These are phyloP conservation scores for Dendrobium huoshanense DNA, from an alignment of 106 monocot species.

Conservation along the genomic window DNA sequence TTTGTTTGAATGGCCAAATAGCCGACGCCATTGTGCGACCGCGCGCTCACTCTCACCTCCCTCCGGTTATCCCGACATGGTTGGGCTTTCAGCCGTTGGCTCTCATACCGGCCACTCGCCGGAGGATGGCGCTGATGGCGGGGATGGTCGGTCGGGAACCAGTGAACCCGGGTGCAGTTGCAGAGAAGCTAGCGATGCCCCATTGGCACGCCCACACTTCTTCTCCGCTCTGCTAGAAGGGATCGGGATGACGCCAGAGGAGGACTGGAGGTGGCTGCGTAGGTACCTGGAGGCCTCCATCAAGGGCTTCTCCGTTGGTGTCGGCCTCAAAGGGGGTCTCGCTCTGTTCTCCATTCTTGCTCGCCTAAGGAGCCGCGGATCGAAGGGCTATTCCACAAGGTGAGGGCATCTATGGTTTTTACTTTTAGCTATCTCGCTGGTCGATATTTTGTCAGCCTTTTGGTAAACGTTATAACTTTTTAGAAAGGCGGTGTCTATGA, in stretches of 20 bases:
- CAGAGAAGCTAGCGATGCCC: background rate
- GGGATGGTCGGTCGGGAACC: background rate
- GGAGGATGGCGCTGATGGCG: background rate
- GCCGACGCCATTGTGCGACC: too few relatives aligned
- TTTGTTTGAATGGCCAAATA: too few relatives aligned
- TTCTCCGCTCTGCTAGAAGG: background rate
- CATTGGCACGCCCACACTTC: background rate
- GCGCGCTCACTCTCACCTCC: too few relatives aligned
- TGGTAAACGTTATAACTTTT: background rate
- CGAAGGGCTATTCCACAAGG: conserved; percentile 25
- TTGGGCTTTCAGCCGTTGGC: background rate
- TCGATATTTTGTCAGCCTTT: background rate
- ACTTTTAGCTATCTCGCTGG: background rate
- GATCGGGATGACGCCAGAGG: conserved; percentile 8
- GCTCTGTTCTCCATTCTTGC: conserved; percentile 80
- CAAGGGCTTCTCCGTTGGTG: conserved; percentile 88
- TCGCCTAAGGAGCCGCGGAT: conserved; percentile 25
- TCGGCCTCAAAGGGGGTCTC: conserved; percentile 86
- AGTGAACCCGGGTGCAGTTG: background rate
- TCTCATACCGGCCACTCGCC: background rate
- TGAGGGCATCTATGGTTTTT: background rate
- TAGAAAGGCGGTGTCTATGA: conserved; percentile 54
- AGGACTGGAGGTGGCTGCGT: conserved; percentile 46
- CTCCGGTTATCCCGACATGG: too few relatives aligned
- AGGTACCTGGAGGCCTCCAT: conserved; percentile 62